Percentiles rank a stretch among this genome's conserved stretches.
Conservation (phyloP, 2,329 filamentous ascomycete species). For the Aaosphaeria pasadenensis region DNA sequence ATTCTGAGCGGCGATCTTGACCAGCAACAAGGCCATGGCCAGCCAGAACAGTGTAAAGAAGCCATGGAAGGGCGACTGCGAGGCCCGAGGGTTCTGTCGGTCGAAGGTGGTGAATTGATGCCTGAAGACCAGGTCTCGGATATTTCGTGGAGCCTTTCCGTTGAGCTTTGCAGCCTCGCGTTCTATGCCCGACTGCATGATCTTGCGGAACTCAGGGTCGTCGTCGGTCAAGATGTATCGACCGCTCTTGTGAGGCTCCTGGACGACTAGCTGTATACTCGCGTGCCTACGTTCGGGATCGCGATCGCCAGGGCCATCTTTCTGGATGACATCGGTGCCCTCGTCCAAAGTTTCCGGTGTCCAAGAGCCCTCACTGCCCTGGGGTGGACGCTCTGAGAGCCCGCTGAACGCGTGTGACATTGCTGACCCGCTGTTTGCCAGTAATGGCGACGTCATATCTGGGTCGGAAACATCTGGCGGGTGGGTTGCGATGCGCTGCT, state of each 20-base stretch:
- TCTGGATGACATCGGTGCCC: conserved; percentile 19
- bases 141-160: conserved; percentile 37
- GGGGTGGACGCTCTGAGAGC: conserved; percentile 16
- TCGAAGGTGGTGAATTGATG: conserved; percentile 73
- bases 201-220: conserved; percentile 48
- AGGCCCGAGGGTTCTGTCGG: conserved; percentile 62
- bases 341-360: conserved; percentile 31
- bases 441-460: neutral
- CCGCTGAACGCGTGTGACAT: conserved; percentile 27
- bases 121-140: conserved; percentile 66
- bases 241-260: conserved; percentile 45
- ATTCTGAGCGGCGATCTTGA: conserved; percentile 66
- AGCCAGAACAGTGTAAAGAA: conserved; percentile 82
- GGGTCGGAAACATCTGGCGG: too few relatives aligned
- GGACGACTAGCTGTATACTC: conserved; percentile 47
- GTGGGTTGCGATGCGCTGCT: neutral
- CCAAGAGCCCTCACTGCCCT: conserved; percentile 22
- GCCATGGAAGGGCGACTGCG: conserved; percentile 70
- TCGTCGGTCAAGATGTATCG: conserved; percentile 50
- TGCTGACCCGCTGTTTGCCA: conserved; percentile 16
- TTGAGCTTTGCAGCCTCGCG: conserved; percentile 35
- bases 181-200: conserved; percentile 43
- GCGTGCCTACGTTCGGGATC: conserved; percentile 20
- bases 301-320: conserved; percentile 19
- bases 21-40: conserved; percentile 61